These are phyloP conservation scores for Favolaschia claudopus DNA, from an alignment of 768 basidiomycete species.

Conservation along the genomic window DNA sequence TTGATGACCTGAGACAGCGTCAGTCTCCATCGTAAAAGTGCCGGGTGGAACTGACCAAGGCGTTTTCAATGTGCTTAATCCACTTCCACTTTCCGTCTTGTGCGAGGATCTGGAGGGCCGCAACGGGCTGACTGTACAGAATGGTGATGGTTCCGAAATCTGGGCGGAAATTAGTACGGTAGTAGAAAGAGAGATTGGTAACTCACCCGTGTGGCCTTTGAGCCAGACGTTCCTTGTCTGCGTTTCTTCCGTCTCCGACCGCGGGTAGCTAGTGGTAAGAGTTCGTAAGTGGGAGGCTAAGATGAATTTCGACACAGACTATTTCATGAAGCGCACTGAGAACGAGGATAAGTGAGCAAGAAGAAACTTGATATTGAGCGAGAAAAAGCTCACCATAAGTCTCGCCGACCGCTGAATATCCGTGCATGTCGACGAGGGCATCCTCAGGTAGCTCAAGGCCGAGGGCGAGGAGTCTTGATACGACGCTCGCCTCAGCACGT, in stretches of 20 bases:
- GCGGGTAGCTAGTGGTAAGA: slow-evolving; percentile 52
- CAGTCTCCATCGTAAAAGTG: neutral
- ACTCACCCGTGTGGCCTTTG: slow-evolving; percentile 64
- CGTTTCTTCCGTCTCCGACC: slow-evolving; percentile 54
- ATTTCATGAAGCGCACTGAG: slow-evolving; percentile 72
- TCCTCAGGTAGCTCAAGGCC: slow-evolving; percentile 65
- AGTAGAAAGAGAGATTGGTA: neutral
- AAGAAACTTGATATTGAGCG: neutral
- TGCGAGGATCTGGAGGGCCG: slow-evolving; percentile 63
- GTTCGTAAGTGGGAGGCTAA: neutral
- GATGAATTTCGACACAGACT: slow-evolving; percentile 44
- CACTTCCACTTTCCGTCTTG: slow-evolving; percentile 63
- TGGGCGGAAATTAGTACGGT: slow-evolving; percentile 12
- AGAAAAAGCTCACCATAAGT: slow-evolving; percentile 44
- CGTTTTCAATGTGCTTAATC: slow-evolving; percentile 66
- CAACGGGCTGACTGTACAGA: slow-evolving; percentile 67
- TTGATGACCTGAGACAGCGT: slow-evolving; percentile 56
- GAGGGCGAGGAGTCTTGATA: slow-evolving; percentile 53
- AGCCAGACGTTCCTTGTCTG: slow-evolving; percentile 64
- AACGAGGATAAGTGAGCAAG: neutral
- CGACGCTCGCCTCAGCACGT: neutral
- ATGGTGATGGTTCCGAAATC: slow-evolving; percentile 66
- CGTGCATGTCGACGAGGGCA: slow-evolving; percentile 55
- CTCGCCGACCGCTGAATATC: slow-evolving; percentile 49
- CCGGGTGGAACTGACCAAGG: slow-evolving; percentile 47